Conservation (phyloP, 2,329 filamentous ascomycete species). For the Pyricularia pennisetigena region DNA sequence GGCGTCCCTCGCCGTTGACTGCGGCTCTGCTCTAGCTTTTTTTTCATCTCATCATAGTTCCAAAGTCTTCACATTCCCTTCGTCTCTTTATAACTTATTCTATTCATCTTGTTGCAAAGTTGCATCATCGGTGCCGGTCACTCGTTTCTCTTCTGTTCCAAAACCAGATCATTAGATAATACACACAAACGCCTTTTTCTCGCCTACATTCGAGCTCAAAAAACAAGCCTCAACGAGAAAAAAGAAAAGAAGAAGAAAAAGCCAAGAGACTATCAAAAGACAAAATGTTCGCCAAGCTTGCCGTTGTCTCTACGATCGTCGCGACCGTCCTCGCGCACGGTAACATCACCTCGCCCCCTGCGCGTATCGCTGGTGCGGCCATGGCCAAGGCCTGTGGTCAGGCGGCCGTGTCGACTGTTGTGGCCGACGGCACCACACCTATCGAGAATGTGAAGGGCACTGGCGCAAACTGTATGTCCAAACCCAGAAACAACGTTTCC, state of each 20-base stretch:
- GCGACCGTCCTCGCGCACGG: slow-evolving; percentile 29
- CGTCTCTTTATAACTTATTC: not conserved
- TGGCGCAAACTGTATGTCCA: slow-evolving; percentile 17
- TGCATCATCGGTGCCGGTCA: slow-evolving; percentile 12
- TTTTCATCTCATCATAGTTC: not conserved
- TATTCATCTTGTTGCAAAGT: not conserved
- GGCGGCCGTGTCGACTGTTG: slow-evolving; percentile 24
- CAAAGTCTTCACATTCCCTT: not conserved
- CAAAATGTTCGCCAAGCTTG: slow-evolving; percentile 11
- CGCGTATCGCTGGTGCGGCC: slow-evolving; percentile 30
- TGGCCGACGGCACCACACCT: slow-evolving; percentile 24
- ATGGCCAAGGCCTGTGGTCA: slow-evolving; percentile 34
- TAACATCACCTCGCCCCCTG: slow-evolving; percentile 27
- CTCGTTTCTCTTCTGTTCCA: slow-evolving; percentile 10
- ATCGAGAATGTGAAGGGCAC: slow-evolving; percentile 18
- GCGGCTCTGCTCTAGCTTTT: not conserved
- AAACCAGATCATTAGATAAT: not conserved
- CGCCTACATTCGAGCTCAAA: not conserved
- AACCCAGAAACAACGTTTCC: not conserved
- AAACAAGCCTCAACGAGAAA: not conserved
- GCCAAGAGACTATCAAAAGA: not conserved
- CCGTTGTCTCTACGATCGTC: slow-evolving; percentile 12
- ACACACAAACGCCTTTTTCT: not conserved
- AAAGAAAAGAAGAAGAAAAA: not conserved
- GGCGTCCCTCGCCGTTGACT: not conserved